Evolutionary conservation across 495 filamentous ascomycete species (phyloP).

Genomic region (Glonium stellatum): DNA sequence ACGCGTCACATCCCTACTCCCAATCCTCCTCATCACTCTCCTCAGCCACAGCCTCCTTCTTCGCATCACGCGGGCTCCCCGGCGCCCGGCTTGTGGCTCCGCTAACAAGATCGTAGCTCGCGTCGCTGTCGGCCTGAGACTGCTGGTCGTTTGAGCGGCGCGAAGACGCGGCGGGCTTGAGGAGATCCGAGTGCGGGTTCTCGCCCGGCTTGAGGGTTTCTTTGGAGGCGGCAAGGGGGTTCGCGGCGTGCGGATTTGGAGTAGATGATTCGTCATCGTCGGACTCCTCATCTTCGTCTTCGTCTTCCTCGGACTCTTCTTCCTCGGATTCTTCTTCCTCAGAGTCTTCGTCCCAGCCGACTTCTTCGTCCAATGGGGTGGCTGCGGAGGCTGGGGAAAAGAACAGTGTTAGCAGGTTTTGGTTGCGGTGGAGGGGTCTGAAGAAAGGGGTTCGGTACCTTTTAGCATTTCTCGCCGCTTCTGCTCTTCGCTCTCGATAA

Average conservation of each 20-base stretch:
- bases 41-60: constrained; percentile 44
- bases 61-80: constrained; percentile 65
- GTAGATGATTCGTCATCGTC: constrained; percentile 13
- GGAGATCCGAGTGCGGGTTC: constrained; percentile 2
- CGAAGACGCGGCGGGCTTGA: constrained; percentile 44
- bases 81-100: constrained; percentile 73
- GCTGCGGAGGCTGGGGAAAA: constrained; percentile 23
- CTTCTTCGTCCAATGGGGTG: constrained; percentile 62
- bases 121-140: constrained; percentile 78
- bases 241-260: constrained; percentile 15
- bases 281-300: constrained; percentile 49
- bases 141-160: constrained; percentile 81
- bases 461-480: constrained; percentile 85
- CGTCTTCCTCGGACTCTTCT: constrained; percentile 50
- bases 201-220: constrained; percentile 28
- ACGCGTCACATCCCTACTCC: constrained; percentile 49
- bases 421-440: background rate
- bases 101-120: constrained; percentile 89
- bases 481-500: constrained; percentile 92
- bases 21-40: constrained; percentile 72
- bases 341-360: constrained; percentile 79
- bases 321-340: constrained; percentile 49
- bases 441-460: constrained; percentile 46
- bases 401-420: constrained; percentile 8
- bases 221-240: constrained; percentile 24